Evolutionary conservation across 345 rosid species (phyloP), one percentile per base, ranked within the genome.

Genomic region (Salix purpurea): DNA sequence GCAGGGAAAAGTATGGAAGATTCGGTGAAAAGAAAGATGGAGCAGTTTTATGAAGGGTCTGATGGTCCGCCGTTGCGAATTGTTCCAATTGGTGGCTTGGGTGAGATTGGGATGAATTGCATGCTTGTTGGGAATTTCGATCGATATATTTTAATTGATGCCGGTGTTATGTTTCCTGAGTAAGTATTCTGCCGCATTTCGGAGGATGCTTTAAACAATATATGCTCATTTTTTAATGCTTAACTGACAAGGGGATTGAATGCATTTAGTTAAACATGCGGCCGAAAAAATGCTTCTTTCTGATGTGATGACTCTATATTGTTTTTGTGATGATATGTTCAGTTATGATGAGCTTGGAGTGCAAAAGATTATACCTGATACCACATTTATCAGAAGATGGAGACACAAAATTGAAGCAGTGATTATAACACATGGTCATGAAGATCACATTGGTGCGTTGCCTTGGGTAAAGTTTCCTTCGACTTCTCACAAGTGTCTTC

Each of bases 371-470:
- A 87, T 91, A 78, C 99, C 99, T 14, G 99, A 96, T 79, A 96
- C 99, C 44, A 88, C 96, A 75, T 96, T 96, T 88, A 96, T 96
- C 77, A 91, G 86, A 86, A 86, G 89, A 85, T 96, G 99, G 98
- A 89, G 87, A 74, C 97, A 96, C 77, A 96, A 93, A 83, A 96
- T 96, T 78, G 99, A 96, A 87, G 99, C 96, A 74, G 92, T 96
- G 84, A 80, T 96, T 76, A 96, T 96, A 80, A 96, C 99, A 34
- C 99, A 96, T 71, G 99, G 99, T 76, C 99, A 96, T 39, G 99
- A 96, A 86, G 99, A 96, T 89, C 99, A 96, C 98, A 96, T 96
- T 81, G 99, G 99, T 89, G 98, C 99, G 67, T 91, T 96, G 96
- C 98, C 99, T 79, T 96, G 99, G 99, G 99, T 96, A 96, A 90